Percentiles rank a stretch among this genome's conserved stretches.
These are phyloP conservation scores for Botryosphaeria dothidea DNA, from an alignment of 2,329 filamentous ascomycete species.

Conservation along the genomic window DNA sequence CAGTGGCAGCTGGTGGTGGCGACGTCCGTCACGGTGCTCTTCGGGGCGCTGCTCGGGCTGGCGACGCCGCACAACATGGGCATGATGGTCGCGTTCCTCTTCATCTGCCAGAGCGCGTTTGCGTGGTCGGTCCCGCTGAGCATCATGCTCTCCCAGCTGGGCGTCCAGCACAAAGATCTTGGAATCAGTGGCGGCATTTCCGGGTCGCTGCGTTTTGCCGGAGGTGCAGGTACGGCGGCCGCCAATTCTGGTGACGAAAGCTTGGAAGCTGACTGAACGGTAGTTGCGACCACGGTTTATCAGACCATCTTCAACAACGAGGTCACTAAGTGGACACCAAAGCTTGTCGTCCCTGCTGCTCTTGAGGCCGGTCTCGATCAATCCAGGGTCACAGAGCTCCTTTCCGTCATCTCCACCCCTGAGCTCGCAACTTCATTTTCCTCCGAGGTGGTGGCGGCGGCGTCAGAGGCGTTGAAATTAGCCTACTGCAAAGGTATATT, in stretches of 20 bases:
- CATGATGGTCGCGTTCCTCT: slow-evolving; percentile 50
- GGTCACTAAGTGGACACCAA: slow-evolving; percentile 22
- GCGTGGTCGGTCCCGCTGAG: slow-evolving; percentile 51
- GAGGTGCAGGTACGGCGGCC: slow-evolving; percentile 19
- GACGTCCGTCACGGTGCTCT: slow-evolving; percentile 50
- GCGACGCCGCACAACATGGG: slow-evolving; percentile 47
- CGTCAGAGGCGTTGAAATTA: slow-evolving; percentile 26
- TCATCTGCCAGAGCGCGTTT: slow-evolving; percentile 48
- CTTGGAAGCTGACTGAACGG: not conserved
- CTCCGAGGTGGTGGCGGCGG: slow-evolving; percentile 25
- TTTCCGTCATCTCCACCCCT: not conserved
- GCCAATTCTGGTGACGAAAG: too few species aligned
- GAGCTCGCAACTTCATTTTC: not conserved
- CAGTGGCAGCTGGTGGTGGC: slow-evolving; percentile 49
- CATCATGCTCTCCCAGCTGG: slow-evolving; percentile 53
- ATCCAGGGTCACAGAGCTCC: not conserved
- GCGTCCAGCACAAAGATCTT: slow-evolving; percentile 51
- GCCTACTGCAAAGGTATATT: slow-evolving; percentile 24
- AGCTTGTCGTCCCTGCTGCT: slow-evolving; percentile 26
- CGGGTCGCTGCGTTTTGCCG: slow-evolving; percentile 29
- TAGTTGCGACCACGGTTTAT: slow-evolving; percentile 35
- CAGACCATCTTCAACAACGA: slow-evolving; percentile 44
- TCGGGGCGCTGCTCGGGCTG: slow-evolving; percentile 47
- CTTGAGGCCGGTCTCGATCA: slow-evolving; percentile 24
- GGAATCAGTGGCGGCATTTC: slow-evolving; percentile 44